A percentile compares a stretch with the other conserved stretches of the same genome.
Conservation (phyloP, 495 filamentous ascomycete genomes). For the Hypoxylon trugodes region DNA sequence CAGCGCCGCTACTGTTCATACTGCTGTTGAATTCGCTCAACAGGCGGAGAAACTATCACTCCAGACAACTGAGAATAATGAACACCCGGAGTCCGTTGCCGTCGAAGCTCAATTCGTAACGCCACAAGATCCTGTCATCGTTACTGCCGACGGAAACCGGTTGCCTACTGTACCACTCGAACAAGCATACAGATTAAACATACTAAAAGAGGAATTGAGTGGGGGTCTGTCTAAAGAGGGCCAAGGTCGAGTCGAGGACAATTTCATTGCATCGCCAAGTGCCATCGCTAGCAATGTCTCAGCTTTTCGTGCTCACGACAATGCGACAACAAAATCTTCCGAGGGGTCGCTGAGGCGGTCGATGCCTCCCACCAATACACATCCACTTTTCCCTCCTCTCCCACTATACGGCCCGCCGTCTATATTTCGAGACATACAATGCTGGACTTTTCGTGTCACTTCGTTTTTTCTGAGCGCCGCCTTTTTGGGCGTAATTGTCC, state of each 20-base stretch:
- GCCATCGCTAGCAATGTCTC: conserved; percentile 6
- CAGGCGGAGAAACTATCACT: conserved; percentile 71
- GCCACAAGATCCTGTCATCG: conserved; percentile 73
- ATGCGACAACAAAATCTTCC: conserved; percentile 31
- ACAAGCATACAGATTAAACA: conserved; percentile 74
- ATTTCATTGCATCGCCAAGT: conserved; percentile 12
- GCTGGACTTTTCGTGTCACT: conserved; percentile 63
- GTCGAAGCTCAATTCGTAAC: conserved; percentile 74
- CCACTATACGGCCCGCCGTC: conserved; percentile 84
- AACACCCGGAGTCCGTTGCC: conserved; percentile 55
- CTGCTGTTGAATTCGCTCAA: conserved; percentile 53
- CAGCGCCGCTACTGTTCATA: conserved; percentile 18
- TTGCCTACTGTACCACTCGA: conserved; percentile 70
- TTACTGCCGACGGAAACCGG: conserved; percentile 69
- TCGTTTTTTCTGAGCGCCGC: conserved; percentile 79
- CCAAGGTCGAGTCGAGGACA: conserved; percentile 2
- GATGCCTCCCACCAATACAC: conserved; percentile 70
- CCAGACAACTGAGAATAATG: conserved; percentile 33
- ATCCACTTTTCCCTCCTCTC: conserved; percentile 88
- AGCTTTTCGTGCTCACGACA: conserved; percentile 7
- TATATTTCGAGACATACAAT: conserved; percentile 68
- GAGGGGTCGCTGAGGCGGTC: conserved; percentile 50
- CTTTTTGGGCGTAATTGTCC: conserved; percentile 78
- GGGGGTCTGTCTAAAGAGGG: conserved; percentile 31
- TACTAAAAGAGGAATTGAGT: conserved; percentile 62